Evolutionary conservation across 202 grass and related monocot species (phyloP).

Genomic region (Panicum hallii): DNA sequence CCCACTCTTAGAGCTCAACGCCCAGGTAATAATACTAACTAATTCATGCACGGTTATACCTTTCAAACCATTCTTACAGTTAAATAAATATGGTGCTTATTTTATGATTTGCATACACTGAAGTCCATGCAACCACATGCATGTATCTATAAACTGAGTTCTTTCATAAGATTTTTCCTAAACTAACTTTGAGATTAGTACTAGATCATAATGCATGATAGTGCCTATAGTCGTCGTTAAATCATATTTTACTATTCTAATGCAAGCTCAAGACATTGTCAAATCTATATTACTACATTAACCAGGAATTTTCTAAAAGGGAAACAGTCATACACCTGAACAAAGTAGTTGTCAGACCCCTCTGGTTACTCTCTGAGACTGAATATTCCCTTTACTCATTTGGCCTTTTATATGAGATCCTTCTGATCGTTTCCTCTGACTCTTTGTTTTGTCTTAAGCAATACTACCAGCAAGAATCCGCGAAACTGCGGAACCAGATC

Average conservation of each 20-base stretch:
- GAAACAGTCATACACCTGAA: not conserved
- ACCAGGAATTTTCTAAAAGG: not conserved
- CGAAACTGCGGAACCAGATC: slow-evolving; percentile 77
- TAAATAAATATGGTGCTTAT: not conserved
- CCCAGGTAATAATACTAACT: slow-evolving; percentile 46
- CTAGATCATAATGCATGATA: not conserved
- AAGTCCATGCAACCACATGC: not conserved
- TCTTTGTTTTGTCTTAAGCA: slow-evolving; percentile 63
- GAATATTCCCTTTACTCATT: not conserved
- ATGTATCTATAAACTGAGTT: not conserved
- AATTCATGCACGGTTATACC: not conserved
- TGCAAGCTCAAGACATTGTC: no score
- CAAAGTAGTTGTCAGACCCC: not conserved
- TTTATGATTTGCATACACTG: not conserved
- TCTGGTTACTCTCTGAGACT: not conserved
- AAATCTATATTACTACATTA: no score
- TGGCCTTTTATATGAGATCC: not conserved
- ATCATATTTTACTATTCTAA: no score
- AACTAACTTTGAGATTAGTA: not conserved
- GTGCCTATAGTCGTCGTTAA: no score
- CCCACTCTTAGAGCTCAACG: slow-evolving; percentile 56
- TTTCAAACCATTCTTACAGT: not conserved
- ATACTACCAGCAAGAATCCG: slow-evolving; percentile 88
- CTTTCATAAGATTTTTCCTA: not conserved
- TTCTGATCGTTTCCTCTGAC: slow-evolving; percentile 7